Conservation (phyloP, 129 eudicot species). For the Artemisia tridentata region DNA sequence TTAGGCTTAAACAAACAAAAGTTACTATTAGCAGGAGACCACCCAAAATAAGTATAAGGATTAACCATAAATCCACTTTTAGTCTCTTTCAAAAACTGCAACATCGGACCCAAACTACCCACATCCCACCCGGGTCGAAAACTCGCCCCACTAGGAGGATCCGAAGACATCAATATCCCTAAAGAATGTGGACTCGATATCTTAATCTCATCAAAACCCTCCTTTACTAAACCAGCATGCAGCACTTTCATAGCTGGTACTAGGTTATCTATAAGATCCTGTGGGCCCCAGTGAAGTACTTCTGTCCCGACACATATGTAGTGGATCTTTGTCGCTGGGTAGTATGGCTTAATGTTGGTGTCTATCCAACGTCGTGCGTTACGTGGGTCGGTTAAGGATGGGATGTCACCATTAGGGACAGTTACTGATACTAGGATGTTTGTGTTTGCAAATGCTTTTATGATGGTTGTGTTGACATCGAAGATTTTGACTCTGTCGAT, state of each 20-base stretch:
- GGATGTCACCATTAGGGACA: constrained; percentile 89
- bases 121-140: constrained; percentile 96
- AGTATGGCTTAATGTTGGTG: constrained; percentile 54
- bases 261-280: constrained; percentile 57
- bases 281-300: constrained; percentile 97
- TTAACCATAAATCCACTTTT: constrained; percentile 81
- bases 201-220: constrained; percentile 50
- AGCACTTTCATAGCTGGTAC: constrained; percentile 77
- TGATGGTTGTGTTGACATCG: constrained; percentile 64
- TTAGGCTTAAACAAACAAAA: constrained; percentile 50
- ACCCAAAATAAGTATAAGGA: constrained; percentile 89
- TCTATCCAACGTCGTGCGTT: constrained; percentile 68
- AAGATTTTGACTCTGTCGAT: constrained; percentile 69
- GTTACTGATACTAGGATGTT: constrained; percentile 73
- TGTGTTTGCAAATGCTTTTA: constrained; percentile 70
- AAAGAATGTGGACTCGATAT: constrained; percentile 75
- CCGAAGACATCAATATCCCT: constrained; percentile 51
- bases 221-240: constrained; percentile 44
- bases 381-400: constrained; percentile 41
- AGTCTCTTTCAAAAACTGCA: constrained; percentile 57
- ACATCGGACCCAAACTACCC: constrained; percentile 67
- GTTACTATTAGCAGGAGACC: constrained; percentile 40
- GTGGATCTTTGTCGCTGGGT: constrained; percentile 60
- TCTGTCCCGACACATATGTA: constrained; percentile 80
- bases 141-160: constrained; percentile 75